These are phyloP conservation scores for Botryotinia convoluta DNA, from an alignment of 2,329 filamentous ascomycete genomes.

Conservation along the genomic window DNA sequence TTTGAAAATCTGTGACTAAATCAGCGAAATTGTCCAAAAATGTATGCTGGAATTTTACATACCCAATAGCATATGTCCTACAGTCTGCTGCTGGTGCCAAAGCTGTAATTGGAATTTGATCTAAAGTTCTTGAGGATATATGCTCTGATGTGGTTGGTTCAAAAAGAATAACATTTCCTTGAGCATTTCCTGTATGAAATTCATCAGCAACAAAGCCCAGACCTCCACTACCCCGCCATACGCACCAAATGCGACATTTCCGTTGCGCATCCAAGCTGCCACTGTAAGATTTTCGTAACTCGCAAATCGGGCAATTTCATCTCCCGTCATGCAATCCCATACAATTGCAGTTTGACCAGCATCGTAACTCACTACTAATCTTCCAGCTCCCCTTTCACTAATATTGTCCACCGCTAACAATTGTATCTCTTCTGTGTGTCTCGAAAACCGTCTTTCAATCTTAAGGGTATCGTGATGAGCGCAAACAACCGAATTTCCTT, in stretches of 20 bases:
- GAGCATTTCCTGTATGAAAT: conserved; percentile 72
- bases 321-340: conserved; percentile 91
- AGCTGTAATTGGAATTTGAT: conserved; percentile 91
- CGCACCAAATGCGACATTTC: conserved; percentile 94
- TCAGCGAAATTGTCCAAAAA: conserved; percentile 23
- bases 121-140: conserved; percentile 82
- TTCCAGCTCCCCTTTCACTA: conserved; percentile 80
- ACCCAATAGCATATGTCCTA: conserved; percentile 95
- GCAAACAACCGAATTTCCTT: conserved; percentile 79
- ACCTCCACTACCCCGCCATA: conserved; percentile 13
- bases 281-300: conserved; percentile 84
- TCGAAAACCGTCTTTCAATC: conserved; percentile 80
- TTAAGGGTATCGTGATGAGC: conserved; percentile 90
- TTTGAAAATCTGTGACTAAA: conserved; percentile 73
- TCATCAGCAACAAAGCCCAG: conserved; percentile 23
- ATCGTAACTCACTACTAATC: conserved; percentile 91
- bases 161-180: conserved; percentile 92
- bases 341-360: conserved; percentile 87
- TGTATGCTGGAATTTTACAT: conserved; percentile 31
- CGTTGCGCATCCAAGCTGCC: conserved; percentile 94
- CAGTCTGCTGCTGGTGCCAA: conserved; percentile 87
- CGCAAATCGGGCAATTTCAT: conserved; percentile 86
- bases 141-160: conserved; percentile 92
- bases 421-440: conserved; percentile 78
- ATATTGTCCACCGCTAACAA: conserved; percentile 87